These are phyloP conservation scores for Phaeophleospora eucalypticola DNA, from an alignment of 2,329 filamentous ascomycete species.

Conservation along the genomic window DNA sequence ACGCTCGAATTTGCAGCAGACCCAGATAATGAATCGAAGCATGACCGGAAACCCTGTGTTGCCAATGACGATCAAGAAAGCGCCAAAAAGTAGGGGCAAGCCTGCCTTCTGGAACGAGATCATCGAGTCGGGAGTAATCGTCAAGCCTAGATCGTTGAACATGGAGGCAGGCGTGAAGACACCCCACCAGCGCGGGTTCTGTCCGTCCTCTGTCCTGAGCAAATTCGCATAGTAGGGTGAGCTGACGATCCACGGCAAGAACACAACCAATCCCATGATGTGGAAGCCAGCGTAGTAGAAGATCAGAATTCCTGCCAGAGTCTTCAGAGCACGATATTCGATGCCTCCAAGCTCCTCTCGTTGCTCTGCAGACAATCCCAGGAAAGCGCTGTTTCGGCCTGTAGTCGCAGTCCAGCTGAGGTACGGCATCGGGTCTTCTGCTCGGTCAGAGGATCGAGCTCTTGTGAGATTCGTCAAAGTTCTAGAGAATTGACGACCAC, in stretches of 20 bases:
- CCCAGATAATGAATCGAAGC: conserved; percentile 90
- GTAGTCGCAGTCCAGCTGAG: conserved; percentile 91
- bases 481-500: conserved; percentile 34
- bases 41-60: conserved; percentile 96
- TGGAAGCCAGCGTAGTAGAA: conserved; percentile 81
- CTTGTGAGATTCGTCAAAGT: conserved; percentile 59
- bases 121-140: conserved; percentile 92
- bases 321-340: conserved; percentile 89
- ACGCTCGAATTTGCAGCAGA: conserved; percentile 59
- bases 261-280: conserved; percentile 65
- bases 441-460: conserved; percentile 39
- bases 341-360: conserved; percentile 93
- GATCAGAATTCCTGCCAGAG: conserved; percentile 71
- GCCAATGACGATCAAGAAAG: conserved; percentile 86
- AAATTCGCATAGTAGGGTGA: conserved; percentile 59
- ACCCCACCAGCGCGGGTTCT: conserved; percentile 78
- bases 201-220: conserved; percentile 54
- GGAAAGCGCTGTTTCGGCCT: conserved; percentile 87
- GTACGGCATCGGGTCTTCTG: conserved; percentile 70
- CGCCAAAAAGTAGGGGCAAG: conserved; percentile 70
- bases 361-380: conserved; percentile 83
- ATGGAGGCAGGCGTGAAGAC: conserved; percentile 83
- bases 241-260: conserved; percentile 76
- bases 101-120: conserved; percentile 74
- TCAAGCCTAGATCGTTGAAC: conserved; percentile 94